Evolutionary conservation across 2,329 filamentous ascomycete species (phyloP), one percentile per base, ranked within the genome.

Genomic region (Lecanicillium sp.): DNA sequence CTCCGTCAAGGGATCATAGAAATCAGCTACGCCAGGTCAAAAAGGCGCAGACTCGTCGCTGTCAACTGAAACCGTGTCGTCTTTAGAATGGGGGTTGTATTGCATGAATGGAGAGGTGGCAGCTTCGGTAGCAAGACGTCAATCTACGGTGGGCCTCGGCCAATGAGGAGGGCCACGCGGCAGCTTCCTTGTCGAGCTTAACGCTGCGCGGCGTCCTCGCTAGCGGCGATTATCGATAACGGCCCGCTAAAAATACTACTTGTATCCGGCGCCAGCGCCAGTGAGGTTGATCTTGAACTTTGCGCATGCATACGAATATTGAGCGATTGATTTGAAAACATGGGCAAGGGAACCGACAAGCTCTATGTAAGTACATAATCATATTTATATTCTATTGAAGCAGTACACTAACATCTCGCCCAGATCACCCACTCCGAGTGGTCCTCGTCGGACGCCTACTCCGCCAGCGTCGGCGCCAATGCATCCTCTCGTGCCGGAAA

Each of bases 351-450:
- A 47, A 68, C 64, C 9, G 64, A 68, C 47, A 68, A 68, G 43
- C 58, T 68, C 44, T 68, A 66, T 42, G 62, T 65, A 54, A 46
- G 57, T 36, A 19, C 31, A 9, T 12, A n/a, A 11, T 25, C 13
- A 29, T 28, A 12, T 15, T 36, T 13, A 37, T 40, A 38, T 41
- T 22, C 7, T 4, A 37, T 36, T 30, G 13, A 34, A 43, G 22
- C 35, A 31, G 13, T 8, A 15, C 13, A 15, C 39, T 41, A 9
- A 41, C 36, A 32, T 38, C 28, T 20, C 12, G 14, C 13, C 17
- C 40, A 67, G 59, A 98, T 98, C 55, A 98, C 92, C 40, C 94
- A 98, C 66, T 94, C 86, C 29, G 92, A 98, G 71, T 98, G 92
- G 92, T 82, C 87, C 7, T 95, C 88, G 5, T 79, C 83, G 34